Conservation (phyloP, 345 rosid genomes). For the Bruguiera sexangula region DNA sequence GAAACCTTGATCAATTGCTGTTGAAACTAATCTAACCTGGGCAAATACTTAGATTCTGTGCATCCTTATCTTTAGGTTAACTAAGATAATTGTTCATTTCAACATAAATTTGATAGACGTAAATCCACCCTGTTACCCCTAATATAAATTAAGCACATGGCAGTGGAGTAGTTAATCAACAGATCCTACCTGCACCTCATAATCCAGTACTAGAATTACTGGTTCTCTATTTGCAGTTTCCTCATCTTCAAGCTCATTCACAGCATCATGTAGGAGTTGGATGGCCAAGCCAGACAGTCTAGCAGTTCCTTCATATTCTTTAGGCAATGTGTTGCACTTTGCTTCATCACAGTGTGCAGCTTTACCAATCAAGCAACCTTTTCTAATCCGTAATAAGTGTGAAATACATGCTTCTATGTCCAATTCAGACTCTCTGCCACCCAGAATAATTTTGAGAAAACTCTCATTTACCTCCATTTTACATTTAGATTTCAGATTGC, state of each 20-base stretch:
- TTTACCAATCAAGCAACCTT: conserved; percentile 60
- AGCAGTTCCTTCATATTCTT: conserved; percentile 26
- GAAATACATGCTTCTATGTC: conserved; percentile 46
- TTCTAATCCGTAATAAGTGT: conserved; percentile 33
- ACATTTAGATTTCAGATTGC: conserved; percentile 66
- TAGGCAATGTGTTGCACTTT: conserved; percentile 27
- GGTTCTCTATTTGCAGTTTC: conserved; percentile 52
- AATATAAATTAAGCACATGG: neutral
- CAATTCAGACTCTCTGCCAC: conserved; percentile 36
- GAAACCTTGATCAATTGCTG: neutral
- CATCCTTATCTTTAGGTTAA: neutral
- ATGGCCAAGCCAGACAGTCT: conserved; percentile 44
- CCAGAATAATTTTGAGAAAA: conserved; percentile 58
- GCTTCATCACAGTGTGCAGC: conserved; percentile 37
- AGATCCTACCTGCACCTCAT: conserved; percentile 74
- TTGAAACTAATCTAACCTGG: neutral
- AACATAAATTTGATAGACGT: neutral
- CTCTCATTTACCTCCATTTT: conserved; percentile 58
- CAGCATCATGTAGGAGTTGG: conserved; percentile 57
- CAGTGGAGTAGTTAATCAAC: neutral
- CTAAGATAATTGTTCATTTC: neutral
- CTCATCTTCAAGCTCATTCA: conserved; percentile 48
- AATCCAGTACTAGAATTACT: conserved; percentile 64
- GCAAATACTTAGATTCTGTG: neutral
- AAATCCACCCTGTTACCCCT: neutral